Conservation (phyloP, 257 asterid species). For the Asclepias syriaca region DNA sequence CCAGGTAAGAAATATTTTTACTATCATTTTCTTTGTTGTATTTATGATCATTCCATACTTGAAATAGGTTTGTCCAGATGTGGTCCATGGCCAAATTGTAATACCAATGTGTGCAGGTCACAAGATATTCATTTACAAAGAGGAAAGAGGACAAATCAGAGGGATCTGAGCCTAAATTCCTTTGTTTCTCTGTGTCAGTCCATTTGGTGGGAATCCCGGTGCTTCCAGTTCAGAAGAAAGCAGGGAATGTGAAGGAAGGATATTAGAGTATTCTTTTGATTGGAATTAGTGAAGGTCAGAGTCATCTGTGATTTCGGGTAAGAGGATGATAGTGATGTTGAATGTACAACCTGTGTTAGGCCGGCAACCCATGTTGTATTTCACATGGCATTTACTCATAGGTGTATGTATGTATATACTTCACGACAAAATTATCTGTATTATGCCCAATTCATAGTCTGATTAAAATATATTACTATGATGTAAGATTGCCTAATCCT, state of each 20-base stretch:
- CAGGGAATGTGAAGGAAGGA: background rate
- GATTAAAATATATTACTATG: too few relatives aligned
- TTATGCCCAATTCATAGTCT: background rate
- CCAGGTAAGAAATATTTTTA: background rate
- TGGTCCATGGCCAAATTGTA: background rate
- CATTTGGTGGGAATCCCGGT: background rate
- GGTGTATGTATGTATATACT: background rate
- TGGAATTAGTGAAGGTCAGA: constrained; percentile 10
- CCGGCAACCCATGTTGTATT: constrained; percentile 63
- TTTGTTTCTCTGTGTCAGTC: background rate
- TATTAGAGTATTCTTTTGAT: background rate
- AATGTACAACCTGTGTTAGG: constrained; percentile 35
- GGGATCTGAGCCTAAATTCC: constrained; percentile 6
- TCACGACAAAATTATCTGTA: background rate
- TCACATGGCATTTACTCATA: constrained; percentile 40
- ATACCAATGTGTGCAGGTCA: background rate
- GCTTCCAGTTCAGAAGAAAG: background rate
- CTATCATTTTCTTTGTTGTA: background rate
- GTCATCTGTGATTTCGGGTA: background rate
- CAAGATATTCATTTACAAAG: background rate
- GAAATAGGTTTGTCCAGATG: background rate
- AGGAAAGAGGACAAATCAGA: background rate
- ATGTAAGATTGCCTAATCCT: background rate
- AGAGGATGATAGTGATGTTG: constrained; percentile 14
- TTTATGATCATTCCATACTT: background rate